phyloP scores from a whole-genome alignment of 73 alveolate genomes.

The Paraurostyla sp. region DNA sequence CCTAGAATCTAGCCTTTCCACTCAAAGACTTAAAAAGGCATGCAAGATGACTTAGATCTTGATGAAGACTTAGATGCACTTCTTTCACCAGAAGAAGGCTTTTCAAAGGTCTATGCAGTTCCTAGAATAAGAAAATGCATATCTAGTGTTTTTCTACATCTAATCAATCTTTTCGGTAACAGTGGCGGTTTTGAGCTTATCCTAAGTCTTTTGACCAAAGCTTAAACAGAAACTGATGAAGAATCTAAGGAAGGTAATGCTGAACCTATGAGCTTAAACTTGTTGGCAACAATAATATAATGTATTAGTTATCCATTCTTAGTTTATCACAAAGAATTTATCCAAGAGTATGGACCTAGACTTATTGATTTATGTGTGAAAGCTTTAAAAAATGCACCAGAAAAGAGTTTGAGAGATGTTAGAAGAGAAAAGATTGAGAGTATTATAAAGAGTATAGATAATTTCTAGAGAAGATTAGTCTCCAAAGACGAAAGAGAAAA shows the following conservation, averaged over 20 bases:
- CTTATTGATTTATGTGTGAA: constrained; percentile 59
- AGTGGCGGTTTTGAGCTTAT: constrained; percentile 58
- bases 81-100: constrained; percentile 27
- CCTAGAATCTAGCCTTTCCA: constrained; percentile 76
- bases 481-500: constrained; percentile 64
- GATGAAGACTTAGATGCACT: constrained; percentile 40
- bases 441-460: constrained; percentile 67
- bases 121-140: constrained; percentile 64
- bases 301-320: constrained; percentile 70
- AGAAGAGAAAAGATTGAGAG: constrained; percentile 75
- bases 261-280: constrained; percentile 17
- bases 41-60: constrained; percentile 31
- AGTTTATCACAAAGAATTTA: constrained; percentile 74
- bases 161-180: constrained; percentile 49
- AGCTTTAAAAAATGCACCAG: constrained; percentile 73
- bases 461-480: constrained; percentile 75
- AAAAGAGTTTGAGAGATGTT: constrained; percentile 77
- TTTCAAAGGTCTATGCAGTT: constrained; percentile 37
- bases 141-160: constrained; percentile 8
- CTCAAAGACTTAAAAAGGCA: constrained; percentile 41
- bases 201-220: neutral
- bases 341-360: constrained; percentile 59
- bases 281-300: constrained; percentile 60
- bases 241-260: neutral
- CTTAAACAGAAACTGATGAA: neutral